Percentiles rank a stretch among this genome's conserved stretches.
Conservation (phyloP, 495 filamentous ascomycete species). For the Penicillium coffeae region DNA sequence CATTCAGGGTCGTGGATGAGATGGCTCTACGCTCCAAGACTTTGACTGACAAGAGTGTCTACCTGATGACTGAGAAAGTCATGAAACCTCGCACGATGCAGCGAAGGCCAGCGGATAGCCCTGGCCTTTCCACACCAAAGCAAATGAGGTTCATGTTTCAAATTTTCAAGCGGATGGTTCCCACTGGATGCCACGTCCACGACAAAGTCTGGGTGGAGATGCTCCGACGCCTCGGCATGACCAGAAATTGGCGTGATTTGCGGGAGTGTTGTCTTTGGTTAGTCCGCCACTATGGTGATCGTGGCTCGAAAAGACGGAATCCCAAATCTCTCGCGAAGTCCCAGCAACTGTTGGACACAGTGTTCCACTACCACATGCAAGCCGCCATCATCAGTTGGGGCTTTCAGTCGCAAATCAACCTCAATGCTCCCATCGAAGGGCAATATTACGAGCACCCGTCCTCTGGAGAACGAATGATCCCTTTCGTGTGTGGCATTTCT, state of each 20-base stretch:
- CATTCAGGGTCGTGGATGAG: constrained; percentile 34
- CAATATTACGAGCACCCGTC: constrained; percentile 3
- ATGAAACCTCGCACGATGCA: constrained; percentile 31
- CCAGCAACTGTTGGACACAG: constrained; percentile 30
- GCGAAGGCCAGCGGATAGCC: constrained; percentile 15
- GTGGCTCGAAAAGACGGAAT: neutral
- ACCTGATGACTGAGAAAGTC: constrained; percentile 32
- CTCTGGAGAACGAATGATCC: constrained; percentile 19
- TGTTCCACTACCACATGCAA: constrained; percentile 45
- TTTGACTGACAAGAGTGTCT: constrained; percentile 29
- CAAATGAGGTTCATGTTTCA: constrained; percentile 35
- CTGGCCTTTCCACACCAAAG: constrained; percentile 12
- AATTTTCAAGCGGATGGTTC: constrained; percentile 33
- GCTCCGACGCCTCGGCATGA: constrained; percentile 40
- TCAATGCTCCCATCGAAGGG: constrained; percentile 1
- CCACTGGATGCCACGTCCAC: constrained; percentile 26
- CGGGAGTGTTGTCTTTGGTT: constrained; percentile 42
- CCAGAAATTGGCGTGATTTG: constrained; percentile 33
- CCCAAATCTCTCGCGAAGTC: neutral
- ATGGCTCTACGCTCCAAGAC: constrained; percentile 27
- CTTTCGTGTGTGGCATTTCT: constrained; percentile 47
- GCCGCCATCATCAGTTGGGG: constrained; percentile 57
- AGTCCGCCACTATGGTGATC: constrained; percentile 31
- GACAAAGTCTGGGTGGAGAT: constrained; percentile 39
- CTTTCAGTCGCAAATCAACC: constrained; percentile 40